These are phyloP conservation scores for Asterella californica DNA, from an alignment of 225 moss, liverwort and hornwort species.

Conservation along the genomic window DNA sequence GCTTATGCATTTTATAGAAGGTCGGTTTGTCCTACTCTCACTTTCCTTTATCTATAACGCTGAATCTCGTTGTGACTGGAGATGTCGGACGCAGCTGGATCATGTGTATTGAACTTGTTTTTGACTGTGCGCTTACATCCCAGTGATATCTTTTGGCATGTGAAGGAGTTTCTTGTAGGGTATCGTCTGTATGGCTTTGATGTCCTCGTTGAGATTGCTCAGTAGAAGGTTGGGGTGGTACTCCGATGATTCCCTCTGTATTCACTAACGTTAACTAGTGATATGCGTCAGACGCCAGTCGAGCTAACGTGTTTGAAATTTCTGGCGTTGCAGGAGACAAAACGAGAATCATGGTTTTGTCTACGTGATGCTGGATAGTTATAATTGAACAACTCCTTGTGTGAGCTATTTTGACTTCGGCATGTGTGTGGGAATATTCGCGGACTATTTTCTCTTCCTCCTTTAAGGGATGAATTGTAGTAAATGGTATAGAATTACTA, in stretches of 20 bases:
- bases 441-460: background rate
- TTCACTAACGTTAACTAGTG: background rate
- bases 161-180: background rate
- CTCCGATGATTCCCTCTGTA: background rate
- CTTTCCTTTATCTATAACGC: background rate
- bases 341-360: constrained; percentile 69
- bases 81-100: background rate
- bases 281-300: background rate
- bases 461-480: background rate
- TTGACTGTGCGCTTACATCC: background rate
- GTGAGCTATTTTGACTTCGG: background rate
- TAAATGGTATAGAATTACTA: background rate
- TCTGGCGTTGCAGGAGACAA: constrained; percentile 50
- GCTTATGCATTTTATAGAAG: constrained; percentile 57
- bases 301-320: background rate
- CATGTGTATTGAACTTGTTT: background rate
- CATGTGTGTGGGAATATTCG: background rate
- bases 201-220: background rate
- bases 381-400: constrained; percentile 12
- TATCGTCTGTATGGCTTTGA: background rate
- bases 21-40: constrained; percentile 26
- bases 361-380: constrained; percentile 68
- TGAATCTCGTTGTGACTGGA: background rate
- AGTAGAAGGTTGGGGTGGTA: background rate
- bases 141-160: background rate